phyloP scores from a whole-genome alignment of 331 rosid genomes.

The Cydonia oblonga region DNA sequence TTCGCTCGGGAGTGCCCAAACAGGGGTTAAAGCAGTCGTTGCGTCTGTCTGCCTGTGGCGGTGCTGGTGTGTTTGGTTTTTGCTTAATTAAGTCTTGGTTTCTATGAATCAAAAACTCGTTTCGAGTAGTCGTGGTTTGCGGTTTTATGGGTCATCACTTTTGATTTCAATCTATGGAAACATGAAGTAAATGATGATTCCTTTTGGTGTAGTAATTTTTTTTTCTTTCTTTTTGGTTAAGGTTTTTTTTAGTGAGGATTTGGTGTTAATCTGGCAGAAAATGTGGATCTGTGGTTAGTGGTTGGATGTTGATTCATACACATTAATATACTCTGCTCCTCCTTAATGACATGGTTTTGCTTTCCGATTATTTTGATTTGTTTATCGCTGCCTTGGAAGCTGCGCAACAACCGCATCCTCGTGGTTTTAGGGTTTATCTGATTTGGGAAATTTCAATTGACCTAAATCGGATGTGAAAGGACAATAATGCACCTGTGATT shows the following conservation, averaged over 20 bases:
- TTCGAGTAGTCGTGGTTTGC: background rate
- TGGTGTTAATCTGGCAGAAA: background rate
- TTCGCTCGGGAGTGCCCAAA: constrained; percentile 57
- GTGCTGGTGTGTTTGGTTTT: background rate
- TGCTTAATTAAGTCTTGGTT: background rate
- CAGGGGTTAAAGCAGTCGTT: background rate
- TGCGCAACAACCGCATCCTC: background rate
- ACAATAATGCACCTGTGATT: background rate
- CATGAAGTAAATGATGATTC: background rate
- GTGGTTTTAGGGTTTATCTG: background rate
- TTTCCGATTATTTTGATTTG: background rate
- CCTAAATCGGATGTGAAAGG: background rate
- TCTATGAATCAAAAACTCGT: background rate
- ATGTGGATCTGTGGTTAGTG: background rate
- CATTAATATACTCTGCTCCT: constrained; percentile 15
- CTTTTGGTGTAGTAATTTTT: background rate
- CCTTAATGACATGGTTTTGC: background rate
- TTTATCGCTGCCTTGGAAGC: too few species aligned
- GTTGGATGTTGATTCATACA: constrained; percentile 9
- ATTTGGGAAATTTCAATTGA: background rate
- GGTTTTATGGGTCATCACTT: background rate
- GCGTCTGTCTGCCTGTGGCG: background rate
- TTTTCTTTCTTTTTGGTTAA: background rate
- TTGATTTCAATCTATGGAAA: background rate
- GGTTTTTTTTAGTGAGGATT: background rate